These are phyloP conservation scores for Sonneratia caseolaris DNA, from an alignment of 345 rosid species.

Conservation along the genomic window DNA sequence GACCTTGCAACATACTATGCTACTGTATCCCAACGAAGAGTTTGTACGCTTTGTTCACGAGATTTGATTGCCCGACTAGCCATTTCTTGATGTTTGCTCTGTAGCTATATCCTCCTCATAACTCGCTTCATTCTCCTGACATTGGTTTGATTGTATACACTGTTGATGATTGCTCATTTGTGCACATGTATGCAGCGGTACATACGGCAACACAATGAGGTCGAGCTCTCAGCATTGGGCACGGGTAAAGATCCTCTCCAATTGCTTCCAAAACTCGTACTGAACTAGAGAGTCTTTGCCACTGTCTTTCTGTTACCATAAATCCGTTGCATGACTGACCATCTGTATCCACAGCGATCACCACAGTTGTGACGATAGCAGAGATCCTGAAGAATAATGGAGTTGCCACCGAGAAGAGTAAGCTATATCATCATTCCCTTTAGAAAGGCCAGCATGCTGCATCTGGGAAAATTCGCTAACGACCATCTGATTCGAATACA, in stretches of 20 bases:
- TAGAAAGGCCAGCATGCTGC: background rate
- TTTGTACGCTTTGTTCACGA: too few relatives aligned
- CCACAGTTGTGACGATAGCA: conserved; percentile 73
- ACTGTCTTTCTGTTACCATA: background rate
- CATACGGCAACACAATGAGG: conserved; percentile 81
- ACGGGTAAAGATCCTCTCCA: conserved; percentile 43
- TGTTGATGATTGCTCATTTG: background rate
- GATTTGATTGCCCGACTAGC: too few relatives aligned
- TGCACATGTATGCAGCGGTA: conserved; percentile 46
- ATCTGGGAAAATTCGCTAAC: background rate
- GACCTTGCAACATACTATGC: too few relatives aligned
- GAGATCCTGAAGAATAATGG: conserved; percentile 94
- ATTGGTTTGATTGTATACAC: background rate
- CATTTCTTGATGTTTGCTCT: too few relatives aligned
- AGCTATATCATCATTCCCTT: conserved; percentile 8
- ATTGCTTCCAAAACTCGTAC: background rate
- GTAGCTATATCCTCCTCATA: background rate
- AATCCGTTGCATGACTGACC: background rate
- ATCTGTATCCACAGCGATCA: conserved; percentile 35
- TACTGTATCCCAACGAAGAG: too few relatives aligned
- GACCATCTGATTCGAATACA: background rate
- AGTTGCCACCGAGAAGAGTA: conserved; percentile 78
- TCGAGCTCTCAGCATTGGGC: conserved; percentile 91
- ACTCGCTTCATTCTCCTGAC: too few relatives aligned
- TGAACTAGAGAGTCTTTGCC: background rate